A percentile compares a stretch with the other conserved stretches of the same genome.
Evolutionary conservation across 331 rosid species (phyloP).

Genomic region (Pyrus hybrid): DNA sequence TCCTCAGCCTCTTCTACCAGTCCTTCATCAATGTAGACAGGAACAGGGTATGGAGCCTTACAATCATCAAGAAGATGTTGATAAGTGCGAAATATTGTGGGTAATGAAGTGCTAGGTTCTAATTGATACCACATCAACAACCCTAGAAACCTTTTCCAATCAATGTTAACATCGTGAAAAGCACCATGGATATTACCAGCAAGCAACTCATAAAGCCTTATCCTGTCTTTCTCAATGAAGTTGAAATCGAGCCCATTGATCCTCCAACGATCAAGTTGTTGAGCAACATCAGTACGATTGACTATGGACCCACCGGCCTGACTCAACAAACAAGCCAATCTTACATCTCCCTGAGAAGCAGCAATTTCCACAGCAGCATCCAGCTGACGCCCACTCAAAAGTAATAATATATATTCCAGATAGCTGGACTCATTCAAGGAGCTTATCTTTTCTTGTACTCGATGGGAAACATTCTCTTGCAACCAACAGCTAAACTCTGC

Average conservation of each 20-base stretch:
- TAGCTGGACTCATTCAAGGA: conserved; percentile 63
- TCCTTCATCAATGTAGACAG: conserved; percentile 80
- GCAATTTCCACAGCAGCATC: conserved; percentile 82
- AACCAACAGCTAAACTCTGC: conserved; percentile 96
- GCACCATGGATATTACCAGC: conserved; percentile 70
- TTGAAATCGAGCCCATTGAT: conserved; percentile 76
- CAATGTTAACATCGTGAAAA: conserved; percentile 49
- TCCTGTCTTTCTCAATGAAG: conserved; percentile 79
- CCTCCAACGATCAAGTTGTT: conserved; percentile 85
- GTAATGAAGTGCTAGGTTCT: conserved; percentile 68
- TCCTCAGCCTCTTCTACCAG: conserved; percentile 36
- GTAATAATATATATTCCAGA: conserved; percentile 65
- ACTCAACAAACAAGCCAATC: conserved; percentile 83
- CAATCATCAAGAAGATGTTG: conserved; percentile 64
- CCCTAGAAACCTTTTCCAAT: conserved; percentile 95
- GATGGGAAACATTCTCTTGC: conserved; percentile 83
- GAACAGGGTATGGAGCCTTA: conserved; percentile 84
- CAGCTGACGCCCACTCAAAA: conserved; percentile 77
- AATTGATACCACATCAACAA: conserved; percentile 81
- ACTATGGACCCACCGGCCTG: conserved; percentile 88
- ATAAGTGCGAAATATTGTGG: conserved; percentile 58
- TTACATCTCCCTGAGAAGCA: conserved; percentile 80
- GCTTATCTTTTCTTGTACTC: conserved; percentile 68
- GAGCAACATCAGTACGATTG: conserved; percentile 65
- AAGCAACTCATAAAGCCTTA: conserved; percentile 75